These are phyloP conservation scores for Globisporangium viniferum DNA, from an alignment of 352 stramenopile species.

Conservation along the genomic window DNA sequence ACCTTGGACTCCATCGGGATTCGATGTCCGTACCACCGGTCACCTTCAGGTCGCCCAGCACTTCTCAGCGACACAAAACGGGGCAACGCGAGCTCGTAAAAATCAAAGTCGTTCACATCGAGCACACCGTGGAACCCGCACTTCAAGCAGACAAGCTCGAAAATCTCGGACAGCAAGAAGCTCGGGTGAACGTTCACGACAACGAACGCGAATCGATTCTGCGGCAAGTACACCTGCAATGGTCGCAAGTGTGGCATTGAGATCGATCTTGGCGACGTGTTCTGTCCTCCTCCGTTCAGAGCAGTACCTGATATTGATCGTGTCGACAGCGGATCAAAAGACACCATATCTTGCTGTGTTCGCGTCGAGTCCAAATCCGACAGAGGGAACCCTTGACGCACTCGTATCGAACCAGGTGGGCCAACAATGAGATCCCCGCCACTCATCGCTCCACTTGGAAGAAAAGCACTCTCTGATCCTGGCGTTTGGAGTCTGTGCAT, in stretches of 20 bases:
- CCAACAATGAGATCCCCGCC: conserved; percentile 19
- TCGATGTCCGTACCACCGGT: conserved; percentile 79
- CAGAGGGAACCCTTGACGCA: conserved; percentile 43
- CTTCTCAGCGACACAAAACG: conserved; percentile 85
- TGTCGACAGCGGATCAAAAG: conserved; percentile 62
- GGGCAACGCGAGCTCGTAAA: conserved; percentile 78
- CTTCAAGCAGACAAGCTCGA: conserved; percentile 71
- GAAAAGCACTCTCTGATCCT: conserved; percentile 25
- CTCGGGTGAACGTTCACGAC: conserved; percentile 58
- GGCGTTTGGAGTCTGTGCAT: conserved; percentile 72
- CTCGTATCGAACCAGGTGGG: conserved; percentile 35
- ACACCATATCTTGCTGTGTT: conserved; percentile 52
- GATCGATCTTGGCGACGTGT: conserved; percentile 43
- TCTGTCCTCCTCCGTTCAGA: conserved; percentile 21
- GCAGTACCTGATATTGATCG: conserved; percentile 40
- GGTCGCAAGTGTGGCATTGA: conserved; percentile 36
- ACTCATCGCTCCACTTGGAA: conserved; percentile 18
- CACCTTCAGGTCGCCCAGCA: conserved; percentile 74
- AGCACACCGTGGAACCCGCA: conserved; percentile 73
- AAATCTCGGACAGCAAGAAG: conserved; percentile 66
- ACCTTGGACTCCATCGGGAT: conserved; percentile 60
- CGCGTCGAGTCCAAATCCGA: conserved; percentile 50
- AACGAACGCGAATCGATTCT: conserved; percentile 84
- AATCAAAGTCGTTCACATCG: conserved; percentile 78
- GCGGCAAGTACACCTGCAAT: conserved; percentile 80